Evolutionary conservation across 1,284 basidiomycete species (phyloP).

Genomic region (Leucoagaricus sp.): DNA sequence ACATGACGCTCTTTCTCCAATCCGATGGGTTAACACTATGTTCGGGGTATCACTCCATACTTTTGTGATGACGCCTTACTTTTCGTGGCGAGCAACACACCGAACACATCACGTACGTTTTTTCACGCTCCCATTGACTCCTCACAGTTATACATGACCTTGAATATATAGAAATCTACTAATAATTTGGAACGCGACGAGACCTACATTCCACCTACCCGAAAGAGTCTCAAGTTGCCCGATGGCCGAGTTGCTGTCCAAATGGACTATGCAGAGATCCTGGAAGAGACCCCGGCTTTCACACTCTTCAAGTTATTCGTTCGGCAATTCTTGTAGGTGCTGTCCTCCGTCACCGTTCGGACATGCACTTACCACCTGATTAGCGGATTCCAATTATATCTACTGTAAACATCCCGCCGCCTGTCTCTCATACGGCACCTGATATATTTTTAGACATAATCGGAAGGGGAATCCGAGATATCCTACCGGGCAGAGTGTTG

Average conservation of each 20-base stretch:
- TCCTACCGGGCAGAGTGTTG: constrained; percentile 40
- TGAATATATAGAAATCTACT: constrained; percentile 34
- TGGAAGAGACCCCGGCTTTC: constrained; percentile 39
- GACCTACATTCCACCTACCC: constrained; percentile 53
- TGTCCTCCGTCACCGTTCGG: neutral
- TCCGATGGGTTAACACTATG: constrained; percentile 26
- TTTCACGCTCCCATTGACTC: neutral
- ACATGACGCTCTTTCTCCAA: constrained; percentile 34
- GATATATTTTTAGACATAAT: constrained; percentile 32
- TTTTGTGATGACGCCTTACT: constrained; percentile 39
- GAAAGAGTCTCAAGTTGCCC: constrained; percentile 48
- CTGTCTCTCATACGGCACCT: neutral
- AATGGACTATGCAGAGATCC: constrained; percentile 35
- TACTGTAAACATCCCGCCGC: constrained; percentile 33
- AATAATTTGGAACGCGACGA: constrained; percentile 53
- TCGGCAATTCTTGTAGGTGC: constrained; percentile 38
- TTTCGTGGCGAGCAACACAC: constrained; percentile 47
- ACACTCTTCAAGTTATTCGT: constrained; percentile 38
- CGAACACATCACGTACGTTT: constrained; percentile 45
- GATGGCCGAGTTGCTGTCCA: constrained; percentile 31
- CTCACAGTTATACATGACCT: neutral
- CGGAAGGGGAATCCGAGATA: constrained; percentile 42
- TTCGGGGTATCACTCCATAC: constrained; percentile 34
- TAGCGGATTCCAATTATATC: constrained; percentile 71
- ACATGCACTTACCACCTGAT: constrained; percentile 29